Conservation (phyloP, 1,284 basidiomycete species). For the Anthracocystis panici-leucophaei region DNA sequence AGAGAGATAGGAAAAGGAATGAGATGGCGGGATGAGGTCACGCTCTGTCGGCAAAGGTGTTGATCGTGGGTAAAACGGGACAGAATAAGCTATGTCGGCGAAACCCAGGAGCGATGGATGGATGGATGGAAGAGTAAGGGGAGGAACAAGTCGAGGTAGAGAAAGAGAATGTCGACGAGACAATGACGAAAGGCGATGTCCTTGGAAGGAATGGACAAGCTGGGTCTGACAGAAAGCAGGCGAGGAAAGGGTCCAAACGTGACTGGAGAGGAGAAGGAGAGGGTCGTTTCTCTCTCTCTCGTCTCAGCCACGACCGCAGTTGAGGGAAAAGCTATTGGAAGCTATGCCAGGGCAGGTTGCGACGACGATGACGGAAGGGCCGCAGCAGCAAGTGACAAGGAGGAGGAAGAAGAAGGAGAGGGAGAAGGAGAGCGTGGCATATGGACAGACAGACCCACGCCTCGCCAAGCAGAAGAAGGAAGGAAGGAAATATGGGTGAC, state of each 20-base stretch:
- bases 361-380: conserved; percentile 10
- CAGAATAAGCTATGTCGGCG: conserved; percentile 10
- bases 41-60: conserved; percentile 2
- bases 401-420: background rate
- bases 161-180: conserved; percentile 1
- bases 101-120: background rate
- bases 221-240: conserved; percentile 3
- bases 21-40: conserved; percentile 12
- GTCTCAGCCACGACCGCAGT: conserved; percentile 19
- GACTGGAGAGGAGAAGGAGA: conserved; percentile 22
- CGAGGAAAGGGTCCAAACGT: conserved; percentile 34
- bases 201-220: conserved; percentile 2
- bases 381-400: background rate
- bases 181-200: conserved; percentile 40
- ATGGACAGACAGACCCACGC: background rate
- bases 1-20: background rate
- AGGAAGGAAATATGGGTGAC: conserved; percentile 15
- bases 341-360: background rate
- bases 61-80: background rate
- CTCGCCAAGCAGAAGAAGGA: background rate
- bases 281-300: background rate
- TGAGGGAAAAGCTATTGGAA: background rate
- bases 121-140: background rate
- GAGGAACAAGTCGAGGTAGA: background rate
- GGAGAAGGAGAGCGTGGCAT: conserved; percentile 1